Conservation (phyloP, 768 basidiomycete genomes). For the Phylloporus arenicola region DNA sequence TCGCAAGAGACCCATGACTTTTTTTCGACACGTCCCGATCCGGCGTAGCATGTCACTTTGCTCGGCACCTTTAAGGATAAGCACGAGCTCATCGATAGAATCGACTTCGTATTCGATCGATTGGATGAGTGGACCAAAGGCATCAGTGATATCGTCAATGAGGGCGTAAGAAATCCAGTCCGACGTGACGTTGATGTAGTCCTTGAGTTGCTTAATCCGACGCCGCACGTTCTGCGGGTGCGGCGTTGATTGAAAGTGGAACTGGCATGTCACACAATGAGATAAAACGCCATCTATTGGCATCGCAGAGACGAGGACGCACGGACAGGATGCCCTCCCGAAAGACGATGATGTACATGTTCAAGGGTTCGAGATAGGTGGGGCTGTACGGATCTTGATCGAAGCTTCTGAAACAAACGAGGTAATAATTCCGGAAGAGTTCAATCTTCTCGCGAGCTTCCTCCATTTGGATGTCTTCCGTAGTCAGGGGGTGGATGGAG, state of each 20-base stretch:
- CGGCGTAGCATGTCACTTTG: conserved; percentile 97
- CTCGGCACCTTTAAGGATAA: conserved; percentile 69
- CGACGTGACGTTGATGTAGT: conserved; percentile 97
- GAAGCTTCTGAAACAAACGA: conserved; percentile 98
- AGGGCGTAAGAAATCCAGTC: conserved; percentile 99
- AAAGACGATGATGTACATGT: conserved; percentile 99
- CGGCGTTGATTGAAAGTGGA: conserved; percentile 95
- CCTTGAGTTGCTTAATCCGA: conserved; percentile 97
- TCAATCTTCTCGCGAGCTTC: conserved; percentile 99
- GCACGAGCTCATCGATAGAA: conserved; percentile 94
- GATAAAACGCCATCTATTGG: background rate
- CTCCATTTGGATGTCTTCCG: conserved; percentile 99
- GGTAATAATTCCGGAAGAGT: conserved; percentile 96
- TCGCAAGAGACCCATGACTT: conserved; percentile 95
- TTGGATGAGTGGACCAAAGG: conserved; percentile 97
- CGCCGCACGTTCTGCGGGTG: conserved; percentile 97
- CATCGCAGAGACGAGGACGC: conserved; percentile 26
- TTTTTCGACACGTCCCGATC: conserved; percentile 97
- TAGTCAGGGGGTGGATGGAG: conserved; percentile 93
- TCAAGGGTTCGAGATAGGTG: conserved; percentile 94
- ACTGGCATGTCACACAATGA: conserved; percentile 41
- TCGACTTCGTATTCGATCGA: conserved; percentile 99
- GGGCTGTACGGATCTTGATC: conserved; percentile 98
- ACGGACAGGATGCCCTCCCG: conserved; percentile 94
- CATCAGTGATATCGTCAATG: conserved; percentile 99